Evolutionary conservation across 192 early-diverging fungal genomes (phyloP).

Genomic region (Linnemannia hyalina): DNA sequence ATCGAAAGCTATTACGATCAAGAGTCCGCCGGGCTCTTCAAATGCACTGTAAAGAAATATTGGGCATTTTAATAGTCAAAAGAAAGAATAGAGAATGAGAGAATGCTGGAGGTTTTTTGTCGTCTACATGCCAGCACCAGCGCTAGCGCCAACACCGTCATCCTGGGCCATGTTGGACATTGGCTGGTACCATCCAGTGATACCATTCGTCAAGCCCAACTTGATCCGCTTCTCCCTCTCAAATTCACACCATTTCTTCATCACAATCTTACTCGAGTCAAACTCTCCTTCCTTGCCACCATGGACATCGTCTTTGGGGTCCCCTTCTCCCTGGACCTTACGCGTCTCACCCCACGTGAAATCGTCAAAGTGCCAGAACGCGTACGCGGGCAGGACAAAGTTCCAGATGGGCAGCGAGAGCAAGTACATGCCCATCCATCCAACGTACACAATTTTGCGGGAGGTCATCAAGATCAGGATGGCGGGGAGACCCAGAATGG

Average conservation of each 20-base stretch:
- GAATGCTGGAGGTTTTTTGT: not conserved
- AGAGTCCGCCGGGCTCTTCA: too few species aligned
- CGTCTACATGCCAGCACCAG: conserved; percentile 6
- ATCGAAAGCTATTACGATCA: too few species aligned
- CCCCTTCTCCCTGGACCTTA: conserved; percentile 71
- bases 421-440: conserved; percentile 88
- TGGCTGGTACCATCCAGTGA: conserved; percentile 53
- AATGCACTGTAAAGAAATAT: not conserved
- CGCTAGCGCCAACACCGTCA: not conserved
- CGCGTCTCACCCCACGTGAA: conserved; percentile 90
- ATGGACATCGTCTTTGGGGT: conserved; percentile 70
- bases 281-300: conserved; percentile 80
- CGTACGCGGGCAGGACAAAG: conserved; percentile 80
- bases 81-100: not conserved
- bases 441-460: conserved; percentile 82
- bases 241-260: conserved; percentile 87
- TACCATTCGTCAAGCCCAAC: conserved; percentile 49
- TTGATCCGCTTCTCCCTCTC: conserved; percentile 68
- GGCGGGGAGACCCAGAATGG: conserved; percentile 82
- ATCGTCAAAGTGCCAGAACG: conserved; percentile 92
- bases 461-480: conserved; percentile 86
- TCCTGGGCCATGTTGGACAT: conserved; percentile 26
- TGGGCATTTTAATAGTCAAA: not conserved
- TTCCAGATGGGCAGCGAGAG: conserved; percentile 83
- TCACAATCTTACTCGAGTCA: conserved; percentile 77